Evolutionary conservation across 164 flowering plant genomes (phyloP).

Genomic region (Santalum album): DNA sequence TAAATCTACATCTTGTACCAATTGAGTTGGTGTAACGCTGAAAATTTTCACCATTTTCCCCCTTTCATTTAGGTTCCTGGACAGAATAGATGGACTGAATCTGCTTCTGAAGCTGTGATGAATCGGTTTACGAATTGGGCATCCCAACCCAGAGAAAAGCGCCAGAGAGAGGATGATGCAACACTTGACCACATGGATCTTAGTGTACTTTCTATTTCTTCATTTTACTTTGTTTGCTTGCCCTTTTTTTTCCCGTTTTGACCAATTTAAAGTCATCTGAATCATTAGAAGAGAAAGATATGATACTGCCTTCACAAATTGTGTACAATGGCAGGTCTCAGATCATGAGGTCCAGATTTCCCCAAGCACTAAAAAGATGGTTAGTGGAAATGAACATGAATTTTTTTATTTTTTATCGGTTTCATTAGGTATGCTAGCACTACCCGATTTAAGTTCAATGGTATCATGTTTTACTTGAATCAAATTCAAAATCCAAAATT

Average conservation of each 20-base stretch:
- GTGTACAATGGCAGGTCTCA: conserved; percentile 32
- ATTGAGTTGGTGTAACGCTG: background rate
- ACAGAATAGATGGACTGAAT: conserved; percentile 57
- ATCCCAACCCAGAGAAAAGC: conserved; percentile 63
- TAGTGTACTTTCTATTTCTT: conserved; percentile 12
- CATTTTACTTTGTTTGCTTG: background rate
- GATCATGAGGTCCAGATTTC: conserved; percentile 29
- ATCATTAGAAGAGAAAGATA: background rate
- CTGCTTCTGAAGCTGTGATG: conserved; percentile 16
- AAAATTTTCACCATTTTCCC: background rate
- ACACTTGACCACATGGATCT: conserved; percentile 28
- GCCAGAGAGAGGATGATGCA: conserved; percentile 47
- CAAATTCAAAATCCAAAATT: too few relatives aligned
- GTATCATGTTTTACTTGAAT: too few relatives aligned
- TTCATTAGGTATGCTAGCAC: too few relatives aligned
- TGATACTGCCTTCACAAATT: conserved; percentile 7
- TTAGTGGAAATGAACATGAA: conserved; percentile 5
- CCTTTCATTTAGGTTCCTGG: conserved; percentile 62
- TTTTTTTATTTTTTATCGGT: too few relatives aligned
- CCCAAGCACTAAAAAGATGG: conserved; percentile 60
- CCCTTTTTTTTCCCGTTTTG: background rate
- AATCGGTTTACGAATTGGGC: conserved; percentile 13
- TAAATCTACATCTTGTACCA: too few relatives aligned
- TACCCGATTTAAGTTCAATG: too few relatives aligned
- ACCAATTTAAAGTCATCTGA: too few relatives aligned